Evolutionary conservation across 495 filamentous ascomycete species (phyloP).

Genomic region (Penicillium dipodomyicola): DNA sequence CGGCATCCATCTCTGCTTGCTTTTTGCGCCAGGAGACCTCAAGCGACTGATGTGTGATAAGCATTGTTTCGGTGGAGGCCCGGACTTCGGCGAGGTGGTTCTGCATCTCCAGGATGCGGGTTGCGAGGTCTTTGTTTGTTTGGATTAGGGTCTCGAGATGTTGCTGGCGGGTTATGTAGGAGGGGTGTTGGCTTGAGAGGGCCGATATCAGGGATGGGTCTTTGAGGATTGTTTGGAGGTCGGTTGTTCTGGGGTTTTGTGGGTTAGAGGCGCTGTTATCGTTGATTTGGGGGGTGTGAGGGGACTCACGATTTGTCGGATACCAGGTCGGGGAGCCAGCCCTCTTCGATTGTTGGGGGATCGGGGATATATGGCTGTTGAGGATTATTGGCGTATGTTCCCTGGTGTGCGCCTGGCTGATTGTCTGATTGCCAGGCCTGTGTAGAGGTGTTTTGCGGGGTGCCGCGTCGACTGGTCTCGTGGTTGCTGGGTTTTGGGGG

Average conservation of each 20-base stretch:
- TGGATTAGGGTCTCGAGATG: constrained; percentile 57
- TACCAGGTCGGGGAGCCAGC: constrained; percentile 68
- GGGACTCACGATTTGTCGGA: constrained; percentile 68
- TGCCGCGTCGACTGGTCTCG: constrained; percentile 65
- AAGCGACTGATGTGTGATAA: constrained; percentile 78
- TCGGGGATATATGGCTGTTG: constrained; percentile 25
- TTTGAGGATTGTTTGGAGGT: constrained; percentile 65
- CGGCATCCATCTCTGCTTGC: constrained; percentile 82
- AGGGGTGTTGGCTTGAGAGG: constrained; percentile 61
- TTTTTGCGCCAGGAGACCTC: constrained; percentile 90
- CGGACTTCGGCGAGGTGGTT: constrained; percentile 61
- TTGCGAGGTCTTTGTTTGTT: constrained; percentile 62
- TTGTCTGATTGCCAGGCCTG: constrained; percentile 23
- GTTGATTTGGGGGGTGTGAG: not conserved
- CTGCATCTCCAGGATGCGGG: constrained; percentile 65
- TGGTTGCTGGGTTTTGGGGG: constrained; percentile 71
- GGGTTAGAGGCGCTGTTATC: not conserved
- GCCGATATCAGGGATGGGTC: constrained; percentile 58
- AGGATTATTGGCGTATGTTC: constrained; percentile 16
- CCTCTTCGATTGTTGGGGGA: constrained; percentile 43
- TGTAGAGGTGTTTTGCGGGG: constrained; percentile 44
- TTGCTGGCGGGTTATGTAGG: constrained; percentile 49
- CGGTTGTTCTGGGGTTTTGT: constrained; percentile 39
- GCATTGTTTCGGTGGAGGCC: constrained; percentile 67
- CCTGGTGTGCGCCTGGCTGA: constrained; percentile 22